Evolutionary conservation across 2,329 filamentous ascomycete genomes (phyloP), one percentile per base, ranked within the genome.

Genomic region (Truncatella angustata): DNA sequence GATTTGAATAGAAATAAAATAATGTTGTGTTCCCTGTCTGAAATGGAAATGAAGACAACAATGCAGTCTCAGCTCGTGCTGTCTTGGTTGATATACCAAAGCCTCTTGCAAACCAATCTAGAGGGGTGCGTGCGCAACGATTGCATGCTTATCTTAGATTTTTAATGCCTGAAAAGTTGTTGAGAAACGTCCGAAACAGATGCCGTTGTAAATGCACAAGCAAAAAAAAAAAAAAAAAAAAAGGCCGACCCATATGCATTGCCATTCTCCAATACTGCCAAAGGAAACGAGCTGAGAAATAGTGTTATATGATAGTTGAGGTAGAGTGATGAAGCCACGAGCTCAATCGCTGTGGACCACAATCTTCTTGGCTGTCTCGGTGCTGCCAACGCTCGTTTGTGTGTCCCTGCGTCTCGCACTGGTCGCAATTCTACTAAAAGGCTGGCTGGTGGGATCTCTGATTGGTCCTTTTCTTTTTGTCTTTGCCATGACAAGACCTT

Each of bases 311-410:
- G n/a, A n/a, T n/a, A n/a, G n/a, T n/a, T n/a, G n/a, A n/a, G n/a
- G n/a, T n/a, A n/a, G n/a, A n/a, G n/a, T n/a, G n/a, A n/a, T n/a
- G 14, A 12, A 7, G 34, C 34, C 14, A 36, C 28, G 28, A 12
- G n/a, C 18, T 56, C 12, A 49, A 10, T 67, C 70, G 54, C 66
- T 67, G 54, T 70, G 65, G 46, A 73, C 60, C 35, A 69, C 56
- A 16, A 82, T 63, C 63, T 83, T 84, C 69, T 84, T 86, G 35
- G 83, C 83, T 39, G 83, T 86, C 59, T 85, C 83, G 1, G 80
- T 84, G 62, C 82, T 85, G 28, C 77, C 79, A 24, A 81, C 78
- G 57, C 80, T 84, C 1, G 78, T 79, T 58, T 84, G 82, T 1
- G 82, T 86, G 57, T 82, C 80, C 28, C 83, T 76, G 52, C 82